phyloP scores from a whole-genome alignment of 2,329 filamentous ascomycete genomes.

The Aspergillus bombycis region DNA sequence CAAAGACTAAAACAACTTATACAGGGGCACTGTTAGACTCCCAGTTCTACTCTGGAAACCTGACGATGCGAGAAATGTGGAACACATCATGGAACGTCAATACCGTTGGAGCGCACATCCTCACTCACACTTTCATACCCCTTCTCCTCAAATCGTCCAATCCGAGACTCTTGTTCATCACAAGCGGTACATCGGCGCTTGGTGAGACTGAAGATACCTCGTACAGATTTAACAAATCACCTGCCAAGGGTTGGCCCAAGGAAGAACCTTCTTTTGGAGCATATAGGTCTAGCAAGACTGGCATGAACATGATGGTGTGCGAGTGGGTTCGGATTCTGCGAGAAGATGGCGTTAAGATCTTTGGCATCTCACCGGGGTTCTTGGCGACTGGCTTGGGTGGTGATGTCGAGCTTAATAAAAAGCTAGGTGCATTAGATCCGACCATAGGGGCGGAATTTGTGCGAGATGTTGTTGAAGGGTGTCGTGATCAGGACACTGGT shows the following conservation, averaged over 20 bases:
- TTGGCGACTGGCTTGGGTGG: background rate
- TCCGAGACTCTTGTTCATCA: conserved; percentile 53
- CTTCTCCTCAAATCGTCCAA: conserved; percentile 50
- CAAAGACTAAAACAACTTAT: background rate
- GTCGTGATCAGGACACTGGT: background rate
- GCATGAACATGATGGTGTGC: conserved; percentile 55
- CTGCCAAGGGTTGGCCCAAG: conserved; percentile 49
- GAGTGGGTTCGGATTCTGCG: conserved; percentile 38
- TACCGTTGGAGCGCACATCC: conserved; percentile 51
- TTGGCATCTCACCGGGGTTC: background rate
- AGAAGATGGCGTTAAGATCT: background rate
- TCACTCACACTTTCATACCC: conserved; percentile 53
- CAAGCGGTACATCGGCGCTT: conserved; percentile 47
- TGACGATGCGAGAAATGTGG: conserved; percentile 45
- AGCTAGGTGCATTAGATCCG: background rate
- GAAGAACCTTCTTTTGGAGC: conserved; percentile 20
- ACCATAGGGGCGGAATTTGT: background rate
- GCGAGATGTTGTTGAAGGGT: background rate
- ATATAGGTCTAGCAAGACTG: conserved; percentile 50
- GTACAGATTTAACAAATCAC: conserved; percentile 7
- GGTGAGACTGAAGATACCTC: conserved; percentile 21
- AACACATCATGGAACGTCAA: conserved; percentile 57
- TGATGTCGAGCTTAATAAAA: background rate
- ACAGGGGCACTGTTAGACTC: conserved; percentile 31
- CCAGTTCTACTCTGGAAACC: conserved; percentile 27